These are phyloP conservation scores for Cyberlindnera euphorbiiphila DNA, from an alignment of 805 yeast genomes.

Conservation along the genomic window DNA sequence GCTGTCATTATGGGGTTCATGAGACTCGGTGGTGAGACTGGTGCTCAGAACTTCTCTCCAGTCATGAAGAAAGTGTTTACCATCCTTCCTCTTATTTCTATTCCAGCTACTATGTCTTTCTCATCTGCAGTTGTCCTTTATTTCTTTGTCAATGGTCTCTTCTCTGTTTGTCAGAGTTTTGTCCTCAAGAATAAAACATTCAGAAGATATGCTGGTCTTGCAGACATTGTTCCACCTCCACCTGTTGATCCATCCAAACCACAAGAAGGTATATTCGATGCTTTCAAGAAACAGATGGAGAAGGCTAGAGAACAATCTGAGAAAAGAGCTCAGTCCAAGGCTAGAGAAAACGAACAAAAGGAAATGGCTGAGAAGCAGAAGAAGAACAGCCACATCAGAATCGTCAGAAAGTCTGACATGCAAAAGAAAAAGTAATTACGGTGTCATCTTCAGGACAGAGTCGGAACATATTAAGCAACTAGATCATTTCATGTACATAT, in stretches of 20 bases:
- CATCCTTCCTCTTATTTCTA: conserved; percentile 72
- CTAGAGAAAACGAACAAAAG: conserved; percentile 31
- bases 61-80: conserved; percentile 66
- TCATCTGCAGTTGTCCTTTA: conserved; percentile 84
- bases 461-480: too few species aligned
- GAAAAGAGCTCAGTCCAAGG: conserved; percentile 34
- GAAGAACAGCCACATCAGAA: conserved; percentile 24
- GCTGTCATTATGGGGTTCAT: conserved; percentile 69
- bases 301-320: conserved; percentile 38
- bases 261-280: conserved; percentile 33
- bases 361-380: conserved; percentile 31
- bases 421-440: conserved; percentile 16
- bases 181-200: conserved; percentile 56
- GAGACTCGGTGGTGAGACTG: conserved; percentile 88
- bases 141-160: conserved; percentile 75
- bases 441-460: too few species aligned
- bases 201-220: conserved; percentile 54
- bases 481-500: neutral
- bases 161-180: conserved; percentile 69
- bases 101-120: conserved; percentile 83
- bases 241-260: conserved; percentile 31
- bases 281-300: conserved; percentile 37
- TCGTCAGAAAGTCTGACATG: conserved; percentile 22
- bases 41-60: conserved; percentile 63
- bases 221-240: conserved; percentile 58